phyloP scores from a whole-genome alignment of 1,284 basidiomycete species.

The Puccinia polysora region DNA sequence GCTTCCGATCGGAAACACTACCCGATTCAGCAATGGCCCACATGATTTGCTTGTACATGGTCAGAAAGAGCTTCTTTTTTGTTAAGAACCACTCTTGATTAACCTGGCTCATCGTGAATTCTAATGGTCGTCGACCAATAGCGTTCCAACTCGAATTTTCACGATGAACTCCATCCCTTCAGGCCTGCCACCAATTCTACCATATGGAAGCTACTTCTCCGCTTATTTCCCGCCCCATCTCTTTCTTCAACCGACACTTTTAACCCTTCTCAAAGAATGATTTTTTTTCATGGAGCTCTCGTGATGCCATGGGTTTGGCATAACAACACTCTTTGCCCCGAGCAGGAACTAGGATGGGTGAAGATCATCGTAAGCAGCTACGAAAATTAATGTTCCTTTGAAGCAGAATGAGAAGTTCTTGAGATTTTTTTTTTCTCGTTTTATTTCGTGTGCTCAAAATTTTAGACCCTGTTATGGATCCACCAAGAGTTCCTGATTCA shows the following conservation, averaged over 20 bases:
- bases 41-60: constrained; percentile 14
- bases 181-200: constrained; percentile 1
- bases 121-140: not conserved
- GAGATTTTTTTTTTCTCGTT: not conserved
- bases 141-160: not conserved
- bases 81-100: not conserved
- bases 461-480: constrained; percentile 19
- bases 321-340: constrained; percentile 3
- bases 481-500: not conserved
- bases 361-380: not conserved
- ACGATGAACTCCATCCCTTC: constrained; percentile 10
- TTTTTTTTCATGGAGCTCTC: constrained; percentile 9
- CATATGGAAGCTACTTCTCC: constrained; percentile 10
- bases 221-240: not conserved
- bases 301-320: constrained; percentile 27
- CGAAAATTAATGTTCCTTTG: not conserved
- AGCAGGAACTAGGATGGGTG: constrained; percentile 1
- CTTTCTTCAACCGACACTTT: not conserved
- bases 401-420: not conserved
- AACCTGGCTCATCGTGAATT: no score
- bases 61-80: not conserved
- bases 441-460: not conserved
- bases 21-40: constrained; percentile 10
- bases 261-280: not conserved
- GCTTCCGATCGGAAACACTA: not conserved